phyloP scores from a whole-genome alignment of 2,329 filamentous ascomycete species.

The Leptosphaerulina australis region DNA sequence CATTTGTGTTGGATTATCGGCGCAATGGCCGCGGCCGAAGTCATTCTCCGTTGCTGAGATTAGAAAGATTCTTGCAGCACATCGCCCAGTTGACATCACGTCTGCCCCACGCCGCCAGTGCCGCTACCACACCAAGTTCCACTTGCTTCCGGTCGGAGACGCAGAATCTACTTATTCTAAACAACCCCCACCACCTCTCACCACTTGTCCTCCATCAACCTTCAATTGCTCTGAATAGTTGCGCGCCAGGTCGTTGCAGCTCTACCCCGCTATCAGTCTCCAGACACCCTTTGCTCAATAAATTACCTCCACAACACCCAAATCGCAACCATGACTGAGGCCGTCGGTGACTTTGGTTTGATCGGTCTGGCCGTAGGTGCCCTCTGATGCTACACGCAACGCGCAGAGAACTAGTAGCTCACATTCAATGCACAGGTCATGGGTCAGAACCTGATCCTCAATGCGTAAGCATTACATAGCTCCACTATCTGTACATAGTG shows the following conservation, averaged over 20 bases:
- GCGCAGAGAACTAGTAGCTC: constrained; percentile 20
- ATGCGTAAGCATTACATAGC: constrained; percentile 50
- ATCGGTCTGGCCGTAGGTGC: constrained; percentile 57
- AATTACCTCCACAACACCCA: constrained; percentile 15
- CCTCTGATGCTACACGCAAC: background rate
- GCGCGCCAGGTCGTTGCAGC: constrained; percentile 40
- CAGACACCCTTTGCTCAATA: constrained; percentile 23
- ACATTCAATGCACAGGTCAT: constrained; percentile 45
- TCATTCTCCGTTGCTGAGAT: constrained; percentile 31
- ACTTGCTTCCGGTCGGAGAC: constrained; percentile 37
- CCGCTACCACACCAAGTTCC: constrained; percentile 31
- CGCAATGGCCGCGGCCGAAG: constrained; percentile 43
- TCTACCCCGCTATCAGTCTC: constrained; percentile 36
- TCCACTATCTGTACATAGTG: constrained; percentile 23
- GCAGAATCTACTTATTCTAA: constrained; percentile 43
- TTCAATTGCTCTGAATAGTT: constrained; percentile 36
- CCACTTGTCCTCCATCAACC: constrained; percentile 31
- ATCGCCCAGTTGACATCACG: constrained; percentile 32
- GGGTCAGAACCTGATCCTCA: constrained; percentile 63
- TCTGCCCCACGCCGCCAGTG: constrained; percentile 38
- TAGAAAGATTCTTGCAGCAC: constrained; percentile 32
- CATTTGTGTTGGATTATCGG: constrained; percentile 13
- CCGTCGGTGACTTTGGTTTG: constrained; percentile 57
- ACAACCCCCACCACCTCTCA: constrained; percentile 35
- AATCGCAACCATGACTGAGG: constrained; percentile 45